These are phyloP conservation scores for Triangularia verruculosa DNA, from an alignment of 2,329 filamentous ascomycete genomes.

Conservation along the genomic window DNA sequence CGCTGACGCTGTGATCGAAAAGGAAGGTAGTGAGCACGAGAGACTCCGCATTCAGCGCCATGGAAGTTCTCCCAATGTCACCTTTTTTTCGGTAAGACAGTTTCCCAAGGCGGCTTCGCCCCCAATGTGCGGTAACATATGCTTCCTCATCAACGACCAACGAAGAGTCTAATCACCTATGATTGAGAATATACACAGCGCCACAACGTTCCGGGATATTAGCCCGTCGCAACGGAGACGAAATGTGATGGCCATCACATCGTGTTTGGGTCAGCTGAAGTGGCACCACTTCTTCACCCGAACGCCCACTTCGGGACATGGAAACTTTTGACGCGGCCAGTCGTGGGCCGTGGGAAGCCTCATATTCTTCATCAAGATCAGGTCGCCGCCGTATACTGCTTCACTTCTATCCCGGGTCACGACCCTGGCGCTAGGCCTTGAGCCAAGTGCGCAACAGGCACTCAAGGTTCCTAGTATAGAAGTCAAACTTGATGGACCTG, in stretches of 20 bases:
- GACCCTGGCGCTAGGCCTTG: slow-evolving; percentile 19
- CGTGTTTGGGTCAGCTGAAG: slow-evolving; percentile 37
- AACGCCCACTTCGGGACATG: slow-evolving; percentile 27
- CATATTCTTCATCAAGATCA: neutral
- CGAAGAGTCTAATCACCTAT: too few species aligned
- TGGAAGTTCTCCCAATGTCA: too few species aligned
- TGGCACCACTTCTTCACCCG: slow-evolving; percentile 31
- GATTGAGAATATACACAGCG: too few species aligned
- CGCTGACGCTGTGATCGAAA: too few species aligned
- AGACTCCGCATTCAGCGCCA: too few species aligned
- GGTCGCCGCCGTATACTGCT: neutral
- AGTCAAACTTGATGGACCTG: neutral
- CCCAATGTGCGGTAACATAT: too few species aligned
- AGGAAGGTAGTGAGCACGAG: too few species aligned
- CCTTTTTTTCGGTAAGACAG: too few species aligned
- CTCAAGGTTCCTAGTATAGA: slow-evolving; percentile 13
- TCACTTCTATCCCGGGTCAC: slow-evolving; percentile 18
- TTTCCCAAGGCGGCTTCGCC: too few species aligned
- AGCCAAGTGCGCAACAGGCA: slow-evolving; percentile 23
- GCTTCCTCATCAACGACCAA: too few species aligned
- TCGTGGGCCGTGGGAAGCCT: slow-evolving; percentile 30
- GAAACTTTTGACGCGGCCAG: slow-evolving; percentile 32
- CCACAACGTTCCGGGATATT: too few species aligned
- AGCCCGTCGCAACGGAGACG: too few species aligned
- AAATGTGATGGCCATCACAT: slow-evolving; percentile 32